Evolutionary conservation across 345 rosid species (phyloP).

Genomic region (Iberis pinnata): DNA sequence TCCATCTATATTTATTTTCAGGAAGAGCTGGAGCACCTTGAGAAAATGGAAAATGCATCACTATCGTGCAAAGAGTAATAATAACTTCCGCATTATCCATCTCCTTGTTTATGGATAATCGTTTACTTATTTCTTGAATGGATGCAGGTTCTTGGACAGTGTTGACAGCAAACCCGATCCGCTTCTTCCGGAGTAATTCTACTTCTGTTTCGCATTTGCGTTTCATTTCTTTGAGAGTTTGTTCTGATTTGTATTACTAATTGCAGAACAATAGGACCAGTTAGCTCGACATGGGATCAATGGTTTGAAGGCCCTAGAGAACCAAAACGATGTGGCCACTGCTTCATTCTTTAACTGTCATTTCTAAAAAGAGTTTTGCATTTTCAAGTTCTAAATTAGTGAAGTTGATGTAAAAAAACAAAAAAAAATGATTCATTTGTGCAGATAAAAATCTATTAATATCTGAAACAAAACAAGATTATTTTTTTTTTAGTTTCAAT

Average conservation of each 20-base stretch:
- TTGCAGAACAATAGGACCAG: slow-evolving; percentile 64
- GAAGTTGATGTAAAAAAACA: slow-evolving; percentile 21
- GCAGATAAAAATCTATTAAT: slow-evolving; percentile 26
- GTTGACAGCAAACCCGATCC: slow-evolving; percentile 68
- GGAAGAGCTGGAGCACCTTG: slow-evolving; percentile 79
- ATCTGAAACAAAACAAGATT: background rate
- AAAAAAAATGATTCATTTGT: slow-evolving; percentile 25
- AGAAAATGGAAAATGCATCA: slow-evolving; percentile 62
- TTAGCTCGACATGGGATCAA: slow-evolving; percentile 68
- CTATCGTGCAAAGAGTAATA: slow-evolving; percentile 65
- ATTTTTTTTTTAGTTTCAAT: background rate
- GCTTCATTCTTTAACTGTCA: slow-evolving; percentile 53
- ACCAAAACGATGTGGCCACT: slow-evolving; percentile 56
- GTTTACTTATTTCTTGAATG: background rate
- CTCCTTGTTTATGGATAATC: background rate
- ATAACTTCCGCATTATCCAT: background rate
- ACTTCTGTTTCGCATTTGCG: background rate
- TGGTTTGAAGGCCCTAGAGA: slow-evolving; percentile 81
- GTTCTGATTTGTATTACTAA: slow-evolving; percentile 4
- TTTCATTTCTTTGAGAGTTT: background rate
- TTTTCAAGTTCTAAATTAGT: slow-evolving; percentile 10
- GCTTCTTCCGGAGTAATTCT: slow-evolving; percentile 55
- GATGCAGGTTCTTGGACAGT: slow-evolving; percentile 46
- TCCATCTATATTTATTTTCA: slow-evolving; percentile 24
- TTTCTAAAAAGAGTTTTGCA: slow-evolving; percentile 14